phyloP scores from a whole-genome alignment of 306 rosid genomes.

The Pueraria montana region DNA sequence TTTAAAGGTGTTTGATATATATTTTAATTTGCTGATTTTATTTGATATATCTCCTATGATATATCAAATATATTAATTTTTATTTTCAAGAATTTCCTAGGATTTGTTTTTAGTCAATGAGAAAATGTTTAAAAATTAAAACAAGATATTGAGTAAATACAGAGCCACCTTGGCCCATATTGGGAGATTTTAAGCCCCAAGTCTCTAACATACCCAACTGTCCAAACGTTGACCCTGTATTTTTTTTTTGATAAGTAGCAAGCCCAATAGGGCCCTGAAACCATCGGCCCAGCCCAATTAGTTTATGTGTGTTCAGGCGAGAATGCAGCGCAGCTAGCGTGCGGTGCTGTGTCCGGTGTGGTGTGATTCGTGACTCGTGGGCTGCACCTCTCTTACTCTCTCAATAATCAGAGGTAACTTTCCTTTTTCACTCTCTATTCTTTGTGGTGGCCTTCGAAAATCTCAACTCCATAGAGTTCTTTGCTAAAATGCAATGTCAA shows the following conservation, averaged over 20 bases:
- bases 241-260: neutral
- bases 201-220: too few relatives aligned
- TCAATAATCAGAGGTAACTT: constrained; percentile 12
- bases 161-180: too few relatives aligned
- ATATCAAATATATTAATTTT: too few relatives aligned
- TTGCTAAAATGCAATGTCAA: neutral
- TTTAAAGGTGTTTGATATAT: neutral
- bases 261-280: neutral
- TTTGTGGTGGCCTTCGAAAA: neutral
- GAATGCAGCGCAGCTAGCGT: neutral
- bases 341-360: neutral
- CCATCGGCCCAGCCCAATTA: neutral
- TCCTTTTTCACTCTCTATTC: neutral
- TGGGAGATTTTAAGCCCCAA: too few relatives aligned
- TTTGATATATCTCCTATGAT: too few relatives aligned
- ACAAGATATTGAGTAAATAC: too few relatives aligned
- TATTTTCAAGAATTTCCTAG: too few relatives aligned
- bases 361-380: neutral
- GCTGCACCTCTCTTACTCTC: neutral
- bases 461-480: neutral
- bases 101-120: too few relatives aligned
- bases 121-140: too few relatives aligned
- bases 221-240: too few relatives aligned
- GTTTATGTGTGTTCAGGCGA: neutral
- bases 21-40: too few relatives aligned